Percentiles rank a stretch among this genome's conserved stretches.
Conservation (phyloP, 2,329 filamentous ascomycete species). For the Verticillium albo-atrum region DNA sequence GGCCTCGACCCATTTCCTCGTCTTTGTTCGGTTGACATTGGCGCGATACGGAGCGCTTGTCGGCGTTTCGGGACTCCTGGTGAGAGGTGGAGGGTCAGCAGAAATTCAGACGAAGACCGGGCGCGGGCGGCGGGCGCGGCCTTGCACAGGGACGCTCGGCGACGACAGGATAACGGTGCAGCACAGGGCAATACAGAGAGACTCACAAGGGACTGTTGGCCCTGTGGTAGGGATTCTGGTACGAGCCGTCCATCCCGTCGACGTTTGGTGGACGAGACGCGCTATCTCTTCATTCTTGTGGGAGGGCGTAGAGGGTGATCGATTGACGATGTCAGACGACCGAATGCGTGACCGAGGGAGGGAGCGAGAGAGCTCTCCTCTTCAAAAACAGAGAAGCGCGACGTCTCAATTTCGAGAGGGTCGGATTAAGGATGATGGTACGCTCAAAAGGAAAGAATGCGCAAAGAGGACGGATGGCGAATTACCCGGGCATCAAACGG, state of each 20-base stretch:
- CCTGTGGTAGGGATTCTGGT: constrained; percentile 2
- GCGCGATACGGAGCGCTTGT: constrained; percentile 58
- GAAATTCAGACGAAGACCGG: not conserved
- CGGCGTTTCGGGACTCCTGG: constrained; percentile 12
- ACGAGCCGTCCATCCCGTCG: constrained; percentile 3
- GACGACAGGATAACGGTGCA: not conserved
- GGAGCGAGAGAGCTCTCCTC: not conserved
- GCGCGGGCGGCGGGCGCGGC: too few relatives aligned
- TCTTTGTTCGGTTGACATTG: constrained; percentile 85
- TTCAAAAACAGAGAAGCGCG: not conserved
- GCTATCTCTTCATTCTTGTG: not conserved
- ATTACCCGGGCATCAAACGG: not conserved
- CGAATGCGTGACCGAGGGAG: too few relatives aligned
- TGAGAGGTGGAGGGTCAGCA: not conserved
- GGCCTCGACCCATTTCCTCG: constrained; percentile 91
- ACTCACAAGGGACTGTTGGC: constrained; percentile 2
- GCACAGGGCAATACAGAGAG: not conserved
- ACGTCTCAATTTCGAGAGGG: not conserved
- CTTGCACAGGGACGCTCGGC: too few relatives aligned
- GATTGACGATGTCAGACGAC: not conserved
- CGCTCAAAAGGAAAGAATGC: not conserved
- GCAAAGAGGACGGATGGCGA: not conserved
- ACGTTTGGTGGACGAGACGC: not conserved
- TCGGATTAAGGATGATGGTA: not conserved
- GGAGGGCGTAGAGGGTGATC: not conserved